These are phyloP conservation scores for Chlamydomonas applanata DNA, from an alignment of 139 green algal species.

Conservation along the genomic window DNA sequence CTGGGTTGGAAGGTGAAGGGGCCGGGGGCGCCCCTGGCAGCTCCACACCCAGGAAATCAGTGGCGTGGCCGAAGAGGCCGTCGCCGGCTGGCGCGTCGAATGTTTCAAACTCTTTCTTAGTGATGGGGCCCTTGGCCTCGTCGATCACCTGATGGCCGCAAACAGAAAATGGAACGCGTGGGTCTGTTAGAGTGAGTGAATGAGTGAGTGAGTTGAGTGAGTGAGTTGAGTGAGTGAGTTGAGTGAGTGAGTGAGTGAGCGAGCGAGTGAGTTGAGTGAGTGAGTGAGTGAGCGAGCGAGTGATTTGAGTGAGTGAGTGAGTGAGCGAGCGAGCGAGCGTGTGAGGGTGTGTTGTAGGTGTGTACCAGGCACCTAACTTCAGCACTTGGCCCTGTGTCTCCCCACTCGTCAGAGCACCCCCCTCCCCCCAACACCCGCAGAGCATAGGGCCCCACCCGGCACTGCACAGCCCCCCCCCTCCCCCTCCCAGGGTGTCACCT, in stretches of 20 bases:
- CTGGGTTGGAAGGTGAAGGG: background rate
- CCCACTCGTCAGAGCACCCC: too few species aligned
- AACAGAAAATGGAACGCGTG: background rate
- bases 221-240: too few species aligned
- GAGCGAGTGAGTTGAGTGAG: too few species aligned
- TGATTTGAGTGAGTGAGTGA: too few species aligned
- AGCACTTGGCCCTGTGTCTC: too few species aligned
- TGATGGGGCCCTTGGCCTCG: conserved; percentile 65
- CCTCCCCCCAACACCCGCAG: background rate
- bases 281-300: too few species aligned
- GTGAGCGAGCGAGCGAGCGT: too few species aligned
- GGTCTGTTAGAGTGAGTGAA: background rate
- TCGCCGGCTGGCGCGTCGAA: conserved; percentile 44
- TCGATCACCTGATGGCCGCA: conserved; percentile 64
- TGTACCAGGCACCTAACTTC: too few species aligned
- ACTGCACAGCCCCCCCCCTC: too few species aligned
- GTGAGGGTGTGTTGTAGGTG: background rate
- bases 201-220: too few species aligned
- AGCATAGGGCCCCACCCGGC: too few species aligned
- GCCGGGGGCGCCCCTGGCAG: background rate
- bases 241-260: too few species aligned
- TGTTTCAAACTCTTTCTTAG: conserved; percentile 74
- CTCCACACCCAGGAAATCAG: conserved; percentile 60
- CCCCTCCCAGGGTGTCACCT: conserved; percentile 58
- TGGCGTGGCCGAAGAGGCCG: conserved; percentile 43